A percentile compares a stretch with the other conserved stretches of the same genome.
Conservation (phyloP, 768 basidiomycete species). For the Rhizopogon sp. region DNA sequence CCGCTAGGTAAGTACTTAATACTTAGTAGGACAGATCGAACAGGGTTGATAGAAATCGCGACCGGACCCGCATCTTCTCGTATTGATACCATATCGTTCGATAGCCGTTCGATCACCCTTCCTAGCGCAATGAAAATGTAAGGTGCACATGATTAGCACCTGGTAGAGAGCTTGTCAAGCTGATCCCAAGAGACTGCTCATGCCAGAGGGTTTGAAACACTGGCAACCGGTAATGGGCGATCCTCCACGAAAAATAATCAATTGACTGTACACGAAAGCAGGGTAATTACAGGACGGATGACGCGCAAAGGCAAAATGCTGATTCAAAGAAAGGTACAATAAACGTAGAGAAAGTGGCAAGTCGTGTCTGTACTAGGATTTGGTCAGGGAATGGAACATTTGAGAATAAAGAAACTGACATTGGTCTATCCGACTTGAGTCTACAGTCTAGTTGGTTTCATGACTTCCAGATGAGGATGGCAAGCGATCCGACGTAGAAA, state of each 20-base stretch:
- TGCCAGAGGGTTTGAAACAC: no score
- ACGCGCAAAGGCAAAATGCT: constrained; percentile 11
- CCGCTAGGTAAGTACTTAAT: no score
- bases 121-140: background rate
- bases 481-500: constrained; percentile 91
- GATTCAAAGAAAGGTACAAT: constrained; percentile 21
- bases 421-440: constrained; percentile 16
- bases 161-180: background rate
- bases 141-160: background rate
- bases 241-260: background rate
- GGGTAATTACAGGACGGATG: constrained; percentile 21
- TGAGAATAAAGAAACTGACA: constrained; percentile 10
- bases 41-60: no score
- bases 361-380: constrained; percentile 9
- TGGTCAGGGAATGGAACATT: background rate
- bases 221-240: background rate
- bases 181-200: no score
- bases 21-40: no score
- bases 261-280: constrained; percentile 12
- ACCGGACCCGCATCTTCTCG: no score
- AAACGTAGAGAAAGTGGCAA: constrained; percentile 12
- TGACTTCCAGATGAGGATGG: constrained; percentile 95
- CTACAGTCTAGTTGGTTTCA: constrained; percentile 29
- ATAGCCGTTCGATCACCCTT: no score
- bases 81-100: no score